Evolutionary conservation across 768 basidiomycete genomes (phyloP), one percentile per base, ranked within the genome.

Genomic region (Amanita molliuscula): DNA sequence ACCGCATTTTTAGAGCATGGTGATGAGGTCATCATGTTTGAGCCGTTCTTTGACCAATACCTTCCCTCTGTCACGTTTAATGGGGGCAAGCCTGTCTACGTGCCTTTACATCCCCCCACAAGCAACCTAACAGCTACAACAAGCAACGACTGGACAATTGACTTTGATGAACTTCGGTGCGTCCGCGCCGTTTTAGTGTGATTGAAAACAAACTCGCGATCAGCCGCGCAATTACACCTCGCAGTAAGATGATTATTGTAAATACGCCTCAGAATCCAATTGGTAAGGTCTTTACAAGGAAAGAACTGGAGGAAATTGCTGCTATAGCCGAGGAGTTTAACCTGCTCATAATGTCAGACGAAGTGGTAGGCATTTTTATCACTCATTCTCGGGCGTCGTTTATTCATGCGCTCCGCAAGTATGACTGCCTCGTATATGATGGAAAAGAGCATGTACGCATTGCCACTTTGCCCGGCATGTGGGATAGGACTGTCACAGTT

Each of bases 1-100:
- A 79, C 82, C 9, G 96, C 96, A 0, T 97, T 95, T 69, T 67
- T 96, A 34, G 84, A 97, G 54, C 75, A 78, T 33, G 95, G 87
- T 3, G 96, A 98, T 60, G 96, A 99, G 65, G 95, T 98, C 55
- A 95, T 99, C 66, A 84, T 97, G 79, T 94, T 98, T 61, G 96
- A 98, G 67, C 95, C 94, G 1, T 96, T 91, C 74, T 97, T 96
- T 61, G 94, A 97, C 61, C 94, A 97, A 64, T 95, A 93, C 64
- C 76, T 93, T 46, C 86, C 93, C 20, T 90, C 88, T 5, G 84
- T 95, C 47, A 87, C 84, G 25, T 96, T 97, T 78, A 93, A 95
- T 58, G 89, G 88, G 26, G 95, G 92, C 40, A 82, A 79, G 54
- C 92, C 94, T 10, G 84, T 97, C 42, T 97, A 89, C 61, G 92